A percentile compares a stretch with the other conserved stretches of the same genome.
Conservation (phyloP, 306 rosid species). For the Ziziphus jujuba region DNA sequence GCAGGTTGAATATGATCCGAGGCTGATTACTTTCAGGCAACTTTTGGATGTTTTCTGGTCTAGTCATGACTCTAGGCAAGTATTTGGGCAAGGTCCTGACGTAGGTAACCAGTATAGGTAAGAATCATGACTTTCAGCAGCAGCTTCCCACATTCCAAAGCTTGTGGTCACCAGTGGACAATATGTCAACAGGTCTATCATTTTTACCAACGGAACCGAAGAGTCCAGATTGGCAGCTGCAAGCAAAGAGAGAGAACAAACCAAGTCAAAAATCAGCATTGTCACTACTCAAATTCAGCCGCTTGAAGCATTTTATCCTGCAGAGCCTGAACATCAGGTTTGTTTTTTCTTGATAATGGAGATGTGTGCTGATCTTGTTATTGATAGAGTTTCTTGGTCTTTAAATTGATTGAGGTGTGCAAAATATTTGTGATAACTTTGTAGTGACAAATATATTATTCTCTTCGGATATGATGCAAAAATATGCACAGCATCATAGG, state of each 20-base stretch:
- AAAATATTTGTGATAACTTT: constrained; percentile 3
- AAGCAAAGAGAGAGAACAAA: constrained; percentile 86
- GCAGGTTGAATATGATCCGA: constrained; percentile 87
- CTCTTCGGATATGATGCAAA: background rate
- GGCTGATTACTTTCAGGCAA: constrained; percentile 55
- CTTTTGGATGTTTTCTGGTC: constrained; percentile 86
- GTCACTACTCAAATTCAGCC: constrained; percentile 84
- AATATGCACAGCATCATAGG: background rate
- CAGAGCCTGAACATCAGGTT: constrained; percentile 97
- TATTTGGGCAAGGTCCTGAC: constrained; percentile 98
- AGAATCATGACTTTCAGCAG: constrained; percentile 16
- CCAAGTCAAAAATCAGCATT: constrained; percentile 66
- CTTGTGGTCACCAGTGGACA: constrained; percentile 5
- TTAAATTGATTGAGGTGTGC: background rate
- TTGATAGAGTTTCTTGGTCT: constrained; percentile 6
- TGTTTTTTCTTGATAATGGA: background rate
- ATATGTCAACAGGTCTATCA: constrained; percentile 61
- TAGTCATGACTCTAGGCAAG: constrained; percentile 91
- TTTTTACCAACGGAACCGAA: constrained; percentile 79
- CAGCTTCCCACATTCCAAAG: constrained; percentile 16
- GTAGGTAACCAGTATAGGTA: constrained; percentile 95
- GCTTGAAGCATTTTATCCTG: constrained; percentile 66
- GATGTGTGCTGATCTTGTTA: constrained; percentile 1
- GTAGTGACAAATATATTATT: background rate
- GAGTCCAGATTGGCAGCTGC: constrained; percentile 71